Percentiles rank a stretch among this genome's conserved stretches.
Conservation (phyloP, 352 stramenopile genomes). For the Peronospora farinosa region DNA sequence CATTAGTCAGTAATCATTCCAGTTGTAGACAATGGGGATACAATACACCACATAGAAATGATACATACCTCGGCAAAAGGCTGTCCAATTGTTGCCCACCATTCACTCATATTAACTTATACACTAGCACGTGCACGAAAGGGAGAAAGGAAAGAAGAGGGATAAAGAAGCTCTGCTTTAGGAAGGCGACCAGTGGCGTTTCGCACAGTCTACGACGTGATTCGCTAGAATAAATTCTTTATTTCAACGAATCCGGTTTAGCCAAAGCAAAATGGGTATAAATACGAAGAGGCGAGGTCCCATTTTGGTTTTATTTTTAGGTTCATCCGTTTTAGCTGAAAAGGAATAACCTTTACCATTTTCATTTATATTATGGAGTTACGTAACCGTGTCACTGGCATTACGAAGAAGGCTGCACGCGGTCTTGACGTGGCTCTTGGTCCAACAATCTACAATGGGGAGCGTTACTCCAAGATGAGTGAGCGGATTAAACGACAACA, state of each 20-base stretch:
- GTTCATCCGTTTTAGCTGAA: no score
- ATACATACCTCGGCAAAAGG: conserved; percentile 54
- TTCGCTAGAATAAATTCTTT: conserved; percentile 2
- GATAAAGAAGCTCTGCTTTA: neutral
- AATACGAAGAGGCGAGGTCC: neutral
- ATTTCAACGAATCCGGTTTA: conserved; percentile 7
- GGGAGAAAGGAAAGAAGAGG: neutral
- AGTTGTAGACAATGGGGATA: neutral
- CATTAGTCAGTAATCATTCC: conserved; percentile 4
- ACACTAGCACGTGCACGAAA: neutral
- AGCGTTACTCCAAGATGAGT: conserved; percentile 80
- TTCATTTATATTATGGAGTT: conserved; percentile 42
- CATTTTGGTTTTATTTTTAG: no score
- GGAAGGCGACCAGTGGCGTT: conserved; percentile 13
- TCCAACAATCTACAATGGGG: conserved; percentile 74
- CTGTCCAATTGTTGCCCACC: conserved; percentile 71
- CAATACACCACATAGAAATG: neutral
- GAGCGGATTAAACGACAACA: conserved; percentile 75
- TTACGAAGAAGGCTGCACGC: conserved; percentile 27
- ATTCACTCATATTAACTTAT: conserved; percentile 55
- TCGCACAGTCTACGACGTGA: conserved; percentile 1
- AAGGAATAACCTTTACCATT: neutral
- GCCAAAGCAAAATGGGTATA: neutral
- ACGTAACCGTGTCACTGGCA: conserved; percentile 40
- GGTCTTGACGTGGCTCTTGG: conserved; percentile 54